Evolutionary conservation across 169 alveolate species (phyloP), one percentile per base, ranked within the genome.

Genomic region (Cryptosporidium viatorum): DNA sequence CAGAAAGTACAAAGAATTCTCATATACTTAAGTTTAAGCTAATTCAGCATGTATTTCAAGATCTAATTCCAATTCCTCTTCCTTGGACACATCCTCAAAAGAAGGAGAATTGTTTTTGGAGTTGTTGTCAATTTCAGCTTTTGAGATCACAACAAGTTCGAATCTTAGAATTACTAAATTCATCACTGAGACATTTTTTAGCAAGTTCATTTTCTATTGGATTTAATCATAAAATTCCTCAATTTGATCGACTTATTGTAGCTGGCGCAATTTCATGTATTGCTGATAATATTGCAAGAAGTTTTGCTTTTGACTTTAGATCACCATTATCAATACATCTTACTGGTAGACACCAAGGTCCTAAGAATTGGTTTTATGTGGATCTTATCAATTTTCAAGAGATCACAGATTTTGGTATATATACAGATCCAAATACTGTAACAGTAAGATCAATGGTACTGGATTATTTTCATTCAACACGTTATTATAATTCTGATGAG

Each of bases 321-420:
- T 85, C 93, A 33, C 93, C 86, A 50, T 52, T 93, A 23, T 86
- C 95, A 4, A 71, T 92, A 69, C 85, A 91, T 48, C 91, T 91
- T 50, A 86, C 94, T 39, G 95, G 95, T 35, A 93, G 71, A 55
- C 92, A 91, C 9, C 71, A 65, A 26, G 95, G 95, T 31, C 95
- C 95, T 8, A 86, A 91, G 35, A 86, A 84, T 45, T 80, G 93
- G 60, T 93, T 93, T 80, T 93, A 93, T 23, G 85, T 92, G 52
- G 80, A 85, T 43, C 65, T 91, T 52, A 86, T 92, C 0, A 93
- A 93, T 70, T 91, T 93, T 55, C 92, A 75, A 26, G 58, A 70
- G 48, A 94, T 91, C 58, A 86, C 93, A 21, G 92, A 92, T 65
- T 93, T 71, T 73, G 92, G 91, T 71, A 45, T 92, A 55, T 86